Base-by-base conservation (phyloP, 2,329 filamentous ascomycete species). In the Aspergillus versicolor region DNA sequence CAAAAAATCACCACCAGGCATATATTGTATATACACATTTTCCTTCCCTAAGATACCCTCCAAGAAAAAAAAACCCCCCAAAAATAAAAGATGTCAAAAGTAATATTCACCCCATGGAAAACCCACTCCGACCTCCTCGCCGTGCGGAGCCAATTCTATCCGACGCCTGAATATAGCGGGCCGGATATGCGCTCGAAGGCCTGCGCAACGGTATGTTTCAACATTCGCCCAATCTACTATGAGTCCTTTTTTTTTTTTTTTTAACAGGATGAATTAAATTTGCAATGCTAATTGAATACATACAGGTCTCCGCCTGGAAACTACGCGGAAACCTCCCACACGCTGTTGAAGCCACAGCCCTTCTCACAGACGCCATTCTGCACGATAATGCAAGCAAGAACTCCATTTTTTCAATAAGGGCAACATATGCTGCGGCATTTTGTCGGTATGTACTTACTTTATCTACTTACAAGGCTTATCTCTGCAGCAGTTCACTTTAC, bases 281-380 rank as follows among this genome's bases (percentile, higher is more conserved):
- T 9, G 27, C 27, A 30, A 12, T 15, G 41, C 17, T 56, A 44
- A 57, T 32, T 43, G 37, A 44, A 30, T 42, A 7, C 11, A 7
- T 9, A 41, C 17, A 78, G 77, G 74, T 79, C n/a, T 71, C 67
- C 56, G 72, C 70, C 2, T 79, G 77, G 77, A 78, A 79, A 56
- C 45, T 77, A 21, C 73, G 76, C 38, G 76, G 75, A 17, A 76
- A 74, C 61, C 67, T 79, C 4, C 77, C 77, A 8, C 76, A 79
- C 60, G 66, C 75, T 12, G 73, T 79, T n/a, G 76, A 79, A 60
- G 74, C 76, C 2, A 79, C 76, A 0, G 76, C 77, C 6, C 64
- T 78, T 11, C 67, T 79, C 56, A 79, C 76, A 12, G 76, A 79
- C 64, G 77, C 77, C 3, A 75, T 79, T 54, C 64, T 79, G 22